Percentiles rank a stretch among this genome's conserved stretches.
These are phyloP conservation scores for Coemansia sp. DNA, from an alignment of 192 early-diverging fungal genomes.

Conservation along the genomic window DNA sequence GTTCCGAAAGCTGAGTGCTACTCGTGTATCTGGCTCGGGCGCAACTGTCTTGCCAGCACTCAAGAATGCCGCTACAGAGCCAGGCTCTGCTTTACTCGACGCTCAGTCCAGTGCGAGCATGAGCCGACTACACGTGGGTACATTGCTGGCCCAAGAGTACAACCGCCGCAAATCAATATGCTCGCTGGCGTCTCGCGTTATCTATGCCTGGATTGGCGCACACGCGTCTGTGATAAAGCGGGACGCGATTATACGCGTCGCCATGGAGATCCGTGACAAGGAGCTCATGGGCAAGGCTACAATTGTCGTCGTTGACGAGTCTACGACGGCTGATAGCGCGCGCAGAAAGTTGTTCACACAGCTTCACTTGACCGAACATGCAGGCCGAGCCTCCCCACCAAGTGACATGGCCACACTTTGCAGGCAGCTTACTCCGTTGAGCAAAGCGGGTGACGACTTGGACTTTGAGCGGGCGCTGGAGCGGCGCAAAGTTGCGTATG, in stretches of 20 bases:
- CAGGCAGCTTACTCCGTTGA: slow-evolving; percentile 36
- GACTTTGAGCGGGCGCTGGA: slow-evolving; percentile 51
- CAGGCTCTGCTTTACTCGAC: not conserved
- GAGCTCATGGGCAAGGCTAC: slow-evolving; percentile 40
- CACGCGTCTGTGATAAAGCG: slow-evolving; percentile 50
- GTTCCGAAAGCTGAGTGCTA: slow-evolving; percentile 17
- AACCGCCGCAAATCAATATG: slow-evolving; percentile 38
- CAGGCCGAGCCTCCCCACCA: slow-evolving; percentile 11
- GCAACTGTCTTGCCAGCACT: not conserved
- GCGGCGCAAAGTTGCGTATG: slow-evolving; percentile 50
- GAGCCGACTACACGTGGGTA: not conserved
- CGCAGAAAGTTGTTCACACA: slow-evolving; percentile 45
- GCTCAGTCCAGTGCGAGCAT: not conserved
- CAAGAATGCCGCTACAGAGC: not conserved
- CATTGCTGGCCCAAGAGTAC: slow-evolving; percentile 38
- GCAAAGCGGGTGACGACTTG: slow-evolving; percentile 37
- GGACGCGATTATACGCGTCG: slow-evolving; percentile 44
- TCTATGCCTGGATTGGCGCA: slow-evolving; percentile 52
- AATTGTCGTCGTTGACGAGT: slow-evolving; percentile 41
- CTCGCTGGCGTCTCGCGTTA: slow-evolving; percentile 35
- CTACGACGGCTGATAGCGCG: slow-evolving; percentile 31
- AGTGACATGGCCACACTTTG: slow-evolving; percentile 28
- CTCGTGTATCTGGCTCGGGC: not conserved
- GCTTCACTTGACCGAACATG: slow-evolving; percentile 32
- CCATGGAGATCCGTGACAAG: slow-evolving; percentile 49